Percentiles rank a stretch among this genome's conserved stretches.
These are phyloP conservation scores for Boletus reticuloceps DNA, from an alignment of 768 basidiomycete species.

Conservation along the genomic window DNA sequence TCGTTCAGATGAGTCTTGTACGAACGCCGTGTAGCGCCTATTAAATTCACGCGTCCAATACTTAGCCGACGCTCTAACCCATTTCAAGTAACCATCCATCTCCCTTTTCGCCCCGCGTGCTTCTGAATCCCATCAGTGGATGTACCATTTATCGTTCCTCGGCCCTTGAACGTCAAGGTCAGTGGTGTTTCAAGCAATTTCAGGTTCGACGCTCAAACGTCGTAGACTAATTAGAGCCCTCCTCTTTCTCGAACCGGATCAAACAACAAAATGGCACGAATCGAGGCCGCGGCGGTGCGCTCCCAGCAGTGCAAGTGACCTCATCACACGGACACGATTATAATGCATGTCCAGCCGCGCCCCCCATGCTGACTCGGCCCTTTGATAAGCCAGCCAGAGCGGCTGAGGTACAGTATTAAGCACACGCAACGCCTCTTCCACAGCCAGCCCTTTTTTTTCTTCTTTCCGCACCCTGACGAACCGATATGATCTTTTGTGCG, in stretches of 20 bases:
- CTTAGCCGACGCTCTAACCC: conserved; percentile 5
- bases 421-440: background rate
- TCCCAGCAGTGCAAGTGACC: conserved; percentile 22
- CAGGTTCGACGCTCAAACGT: conserved; percentile 1
- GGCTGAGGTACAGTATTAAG: conserved; percentile 11
- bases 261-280: conserved; percentile 4
- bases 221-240: background rate
- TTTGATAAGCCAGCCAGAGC: conserved; percentile 24
- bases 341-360: conserved; percentile 28
- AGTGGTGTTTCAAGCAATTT: background rate
- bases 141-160: background rate
- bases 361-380: conserved; percentile 14
- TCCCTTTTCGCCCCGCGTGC: background rate
- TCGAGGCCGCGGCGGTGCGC: conserved; percentile 22
- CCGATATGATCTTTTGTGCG: conserved; percentile 29
- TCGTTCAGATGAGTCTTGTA: background rate
- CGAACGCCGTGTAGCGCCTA: background rate
- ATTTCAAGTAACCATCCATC: background rate
- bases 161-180: conserved; percentile 1
- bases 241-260: conserved; percentile 11
- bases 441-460: background rate
- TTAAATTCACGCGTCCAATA: background rate
- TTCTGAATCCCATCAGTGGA: conserved; percentile 2
- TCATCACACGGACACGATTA: conserved; percentile 32
- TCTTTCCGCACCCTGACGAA: conserved; percentile 13